A percentile compares a stretch with the other conserved stretches of the same genome.
Conservation (phyloP, 1,284 basidiomycete genomes). For the Papiliotrema flavescens region DNA sequence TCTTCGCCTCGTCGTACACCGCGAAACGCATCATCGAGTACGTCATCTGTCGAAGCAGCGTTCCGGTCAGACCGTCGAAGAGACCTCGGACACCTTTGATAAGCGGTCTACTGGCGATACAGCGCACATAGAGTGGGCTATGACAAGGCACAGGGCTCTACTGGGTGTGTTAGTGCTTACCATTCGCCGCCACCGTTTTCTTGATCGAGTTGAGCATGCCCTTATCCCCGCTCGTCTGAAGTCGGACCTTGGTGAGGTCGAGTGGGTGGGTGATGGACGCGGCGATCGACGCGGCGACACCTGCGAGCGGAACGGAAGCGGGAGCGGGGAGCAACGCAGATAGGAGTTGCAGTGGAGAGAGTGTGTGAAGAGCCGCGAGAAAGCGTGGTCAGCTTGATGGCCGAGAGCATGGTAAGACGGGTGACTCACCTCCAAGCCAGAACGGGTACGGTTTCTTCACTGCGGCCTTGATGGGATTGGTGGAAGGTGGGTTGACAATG, state of each 20-base stretch:
- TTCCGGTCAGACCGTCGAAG: constrained; percentile 82
- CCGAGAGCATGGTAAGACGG: too few species aligned
- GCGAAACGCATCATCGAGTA: constrained; percentile 90
- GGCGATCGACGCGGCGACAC: constrained; percentile 73
- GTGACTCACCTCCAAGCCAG: constrained; percentile 66
- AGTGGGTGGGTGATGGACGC: constrained; percentile 79
- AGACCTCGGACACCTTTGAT: constrained; percentile 62
- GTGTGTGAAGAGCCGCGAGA: too few species aligned
- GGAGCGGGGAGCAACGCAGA: too few species aligned
- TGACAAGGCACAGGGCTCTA: too few species aligned
- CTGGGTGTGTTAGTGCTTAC: constrained; percentile 14
- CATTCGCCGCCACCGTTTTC: constrained; percentile 58
- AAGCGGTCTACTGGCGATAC: too few species aligned
- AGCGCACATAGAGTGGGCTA: too few species aligned
- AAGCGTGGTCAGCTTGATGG: too few species aligned
- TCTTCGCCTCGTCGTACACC: constrained; percentile 89
- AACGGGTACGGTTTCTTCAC: constrained; percentile 70
- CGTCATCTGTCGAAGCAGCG: constrained; percentile 87
- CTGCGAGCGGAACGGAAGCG: constrained; percentile 39
- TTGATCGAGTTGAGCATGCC: constrained; percentile 70
- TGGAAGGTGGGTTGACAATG: too few species aligned
- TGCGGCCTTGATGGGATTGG: neutral
- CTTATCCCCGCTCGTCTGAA: constrained; percentile 83
- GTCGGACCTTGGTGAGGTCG: constrained; percentile 75
- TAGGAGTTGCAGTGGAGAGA: too few species aligned